Base-by-base conservation (phyloP, 306 rosid genomes). In the Macrotyloma uniflorum region DNA sequence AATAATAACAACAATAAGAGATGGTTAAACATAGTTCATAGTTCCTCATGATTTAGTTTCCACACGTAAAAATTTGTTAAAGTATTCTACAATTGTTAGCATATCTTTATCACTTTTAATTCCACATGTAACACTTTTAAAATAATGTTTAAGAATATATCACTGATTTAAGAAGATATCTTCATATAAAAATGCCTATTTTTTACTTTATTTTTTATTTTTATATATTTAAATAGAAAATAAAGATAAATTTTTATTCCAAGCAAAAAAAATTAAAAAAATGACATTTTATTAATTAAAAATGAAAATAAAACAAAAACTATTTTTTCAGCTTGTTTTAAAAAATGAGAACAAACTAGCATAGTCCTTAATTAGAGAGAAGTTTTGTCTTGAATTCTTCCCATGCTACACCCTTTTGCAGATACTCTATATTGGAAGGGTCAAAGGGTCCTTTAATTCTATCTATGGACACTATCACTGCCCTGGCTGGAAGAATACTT, bases 371-470 rank as follows among this genome's bases (percentile, higher is more conserved):
- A 13, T 35, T 53, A 20, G 79, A 33, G 23, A 36, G 75, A 55
- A 80, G 45, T 40, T 26, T 81, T 70, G 51, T 75, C 69, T 75
- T 82, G 74, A 94, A 94, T 77, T 63, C 91, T 78, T 92, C 81
- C 98, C 97, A 94, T 7, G 91, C 69, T 23, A 94, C 73, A 62
- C 72, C 87, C 72, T 85, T 85, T 40, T 90, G 81, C 74, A 94
- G 50, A 83, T 92, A 92, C 73, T 86, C 82, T 20, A 88, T 85
- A 57, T 92, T 89, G 7, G 94, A 77, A 46, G 98, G 98, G 86
- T 94, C 88, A 77, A 94, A 91, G 26, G 98, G 98, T 13, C 98
- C 98, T 83, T 76, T 88, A 65, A 91, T 82, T 86, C 85, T 90
- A 82, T 94, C 96, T 35, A 94, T 84, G 47, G 86, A 79, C 67